Base-by-base conservation (phyloP, 257 asterid species). In the Verbena officinalis region DNA sequence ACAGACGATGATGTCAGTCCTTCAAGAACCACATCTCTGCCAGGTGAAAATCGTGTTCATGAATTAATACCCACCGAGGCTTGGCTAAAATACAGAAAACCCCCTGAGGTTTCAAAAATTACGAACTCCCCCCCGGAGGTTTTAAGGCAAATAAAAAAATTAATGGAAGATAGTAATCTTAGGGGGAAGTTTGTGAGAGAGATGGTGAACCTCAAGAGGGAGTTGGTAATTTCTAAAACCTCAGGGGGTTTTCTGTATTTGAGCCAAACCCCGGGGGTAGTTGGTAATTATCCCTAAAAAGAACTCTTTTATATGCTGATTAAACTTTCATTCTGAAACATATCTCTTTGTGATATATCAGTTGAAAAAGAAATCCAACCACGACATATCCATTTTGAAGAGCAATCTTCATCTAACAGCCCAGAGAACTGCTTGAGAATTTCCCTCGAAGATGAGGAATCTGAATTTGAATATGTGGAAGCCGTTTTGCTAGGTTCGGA, bases 401-500 rank as follows among this genome's bases (percentile, higher is more conserved):
- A 78, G 55, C 70, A 67, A 68, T 22, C 72, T 73, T 38, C 77
- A 21, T 33, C 70, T 12, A n/a, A 42, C 73, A 81, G 76, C 49
- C 77, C 62, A 50, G 81, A 48, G 64, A 55, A 49, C n/a, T 76
- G 81, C 62, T 64, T 59, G 31, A 71, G 59, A 48, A 77, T 78
- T 17, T 64, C 78, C 16, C 49, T 77, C 0, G 81, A 83, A 39
- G 81, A 76, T 67, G 90, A 84, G 52, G 94, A 83, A 83, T 78
- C 94, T 48, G 81, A 83, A 17, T 86, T 86, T 60, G 94, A 86
- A 57, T 86, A 83, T 10, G 90, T 86, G 19, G 94, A 86, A 76
- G 94, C 90, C 1, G 86, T 83, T 49, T 68, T 86, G 54, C 80
- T 86, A 10, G 94, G 90, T 61, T 86, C 94, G 9, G 94, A 78